These are phyloP conservation scores for Kluyveromyces nonfermentans DNA, from an alignment of 805 yeast genomes.

Conservation along the genomic window DNA sequence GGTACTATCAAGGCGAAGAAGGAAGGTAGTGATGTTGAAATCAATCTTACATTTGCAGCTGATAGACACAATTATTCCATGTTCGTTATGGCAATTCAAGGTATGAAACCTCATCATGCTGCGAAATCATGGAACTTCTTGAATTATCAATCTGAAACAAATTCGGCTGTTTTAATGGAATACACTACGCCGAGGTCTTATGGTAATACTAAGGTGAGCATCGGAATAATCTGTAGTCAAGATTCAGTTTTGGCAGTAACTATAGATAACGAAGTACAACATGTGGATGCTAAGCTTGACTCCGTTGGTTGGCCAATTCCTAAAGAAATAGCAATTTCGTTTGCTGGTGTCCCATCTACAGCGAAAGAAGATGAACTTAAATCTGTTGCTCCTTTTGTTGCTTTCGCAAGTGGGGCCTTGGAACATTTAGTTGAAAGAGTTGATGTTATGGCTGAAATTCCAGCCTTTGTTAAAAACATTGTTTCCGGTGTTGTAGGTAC, in stretches of 20 bases:
- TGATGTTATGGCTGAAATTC: constrained; percentile 96
- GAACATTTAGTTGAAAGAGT: constrained; percentile 70
- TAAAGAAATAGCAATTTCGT: constrained; percentile 48
- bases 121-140: constrained; percentile 95
- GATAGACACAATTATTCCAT: constrained; percentile 39
- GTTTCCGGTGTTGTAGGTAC: constrained; percentile 94
- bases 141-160: constrained; percentile 70
- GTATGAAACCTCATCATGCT: constrained; percentile 99
- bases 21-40: constrained; percentile 17
- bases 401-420: constrained; percentile 52
- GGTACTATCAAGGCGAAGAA: constrained; percentile 52
- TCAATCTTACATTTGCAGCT: constrained; percentile 16
- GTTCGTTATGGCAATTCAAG: constrained; percentile 96
- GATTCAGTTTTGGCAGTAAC: constrained; percentile 58
- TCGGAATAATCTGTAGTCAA: constrained; percentile 64
- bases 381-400: constrained; percentile 31
- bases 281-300: constrained; percentile 48
- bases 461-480: constrained; percentile 84
- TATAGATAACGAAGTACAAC: constrained; percentile 54
- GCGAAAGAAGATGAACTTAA: constrained; percentile 36
- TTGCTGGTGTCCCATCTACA: constrained; percentile 40
- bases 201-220: constrained; percentile 67
- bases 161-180: constrained; percentile 83
- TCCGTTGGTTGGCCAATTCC: constrained; percentile 94
- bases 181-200: constrained; percentile 90